Percentiles rank a stretch among this genome's conserved stretches.
phyloP scores from a whole-genome alignment of 495 filamentous ascomycete species.

The Hypoxylon fuscum region DNA sequence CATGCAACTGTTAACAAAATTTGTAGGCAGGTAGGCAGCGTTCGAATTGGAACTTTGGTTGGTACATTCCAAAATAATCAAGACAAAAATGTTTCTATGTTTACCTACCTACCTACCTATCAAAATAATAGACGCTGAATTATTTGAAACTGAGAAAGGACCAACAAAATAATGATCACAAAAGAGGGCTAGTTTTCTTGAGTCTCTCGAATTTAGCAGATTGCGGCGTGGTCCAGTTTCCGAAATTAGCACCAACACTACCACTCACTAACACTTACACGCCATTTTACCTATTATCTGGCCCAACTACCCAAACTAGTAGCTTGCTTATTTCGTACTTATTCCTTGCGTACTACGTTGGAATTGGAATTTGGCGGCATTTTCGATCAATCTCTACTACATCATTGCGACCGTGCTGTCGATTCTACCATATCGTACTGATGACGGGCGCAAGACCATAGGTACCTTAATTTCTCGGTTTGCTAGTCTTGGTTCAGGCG shows the following conservation, averaged over 20 bases:
- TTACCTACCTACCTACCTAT: constrained; percentile 35
- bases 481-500: constrained; percentile 32
- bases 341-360: constrained; percentile 5
- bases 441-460: too few species aligned
- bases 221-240: constrained; percentile 19
- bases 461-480: constrained; percentile 32
- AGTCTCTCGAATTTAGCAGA: constrained; percentile 2
- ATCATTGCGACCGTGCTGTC: constrained; percentile 23
- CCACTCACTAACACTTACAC: constrained; percentile 13
- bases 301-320: not conserved
- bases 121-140: constrained; percentile 5
- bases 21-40: too few species aligned
- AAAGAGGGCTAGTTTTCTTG: constrained; percentile 14
- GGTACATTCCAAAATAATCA: constrained; percentile 26
- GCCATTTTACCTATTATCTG: not conserved
- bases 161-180: constrained; percentile 4
- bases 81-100: constrained; percentile 18
- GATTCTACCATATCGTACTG: constrained; percentile 25
- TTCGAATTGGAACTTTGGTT: constrained; percentile 24
- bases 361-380: constrained; percentile 31
- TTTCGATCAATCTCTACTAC: constrained; percentile 22
- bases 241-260: constrained; percentile 30
- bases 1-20: constrained; percentile 15
- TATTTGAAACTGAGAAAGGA: constrained; percentile 24
- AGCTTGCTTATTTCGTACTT: not conserved